Evolutionary conservation across 768 basidiomycete genomes (phyloP), one percentile per base, ranked within the genome.

Genomic region (Mycena vitilis): DNA sequence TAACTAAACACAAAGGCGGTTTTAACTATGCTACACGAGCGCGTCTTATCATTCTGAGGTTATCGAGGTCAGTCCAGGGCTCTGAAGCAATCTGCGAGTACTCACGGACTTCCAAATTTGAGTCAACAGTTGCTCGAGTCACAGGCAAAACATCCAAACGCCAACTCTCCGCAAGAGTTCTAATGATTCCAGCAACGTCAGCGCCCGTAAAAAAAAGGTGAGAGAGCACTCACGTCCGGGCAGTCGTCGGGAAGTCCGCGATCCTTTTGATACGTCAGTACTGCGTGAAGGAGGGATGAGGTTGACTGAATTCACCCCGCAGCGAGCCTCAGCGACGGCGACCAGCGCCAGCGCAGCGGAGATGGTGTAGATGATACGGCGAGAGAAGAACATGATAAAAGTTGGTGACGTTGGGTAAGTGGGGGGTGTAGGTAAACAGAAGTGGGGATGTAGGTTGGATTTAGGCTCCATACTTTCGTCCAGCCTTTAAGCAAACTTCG

Each of bases 161-260:
- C 34, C n/a, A 20, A 37, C 25, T 45, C 45, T 20, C 60, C 60
- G 47, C 60, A 60, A 10, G 60, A 60, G 48, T 60, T 60, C 60
- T 60, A 15, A 6, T 15, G 15, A 40, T 40, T 44, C 37, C 36
- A 48, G 22, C 37, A 60, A 3, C 4, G 18, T 47, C 30, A 47
- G 44, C 6, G 13, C 22, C 15, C 38, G 11, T 3, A 30, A 30
- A 30, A 10, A 13, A 55, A 11, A 10, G 13, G 16, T 5, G 9
- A 20, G 18, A 51, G 7, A 18, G 3, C 15, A 60, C 60, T 60
- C 15, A 60, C 60, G 37, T 60, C 60, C n/a, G 60, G 60, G 48
- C 60, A 60, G 60, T 60, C 60, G 40, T 60, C 60, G 12, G 60
- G 60, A 18, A 25, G 48, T n/a, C 60, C 60, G 1, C 60, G 4